Evolutionary conservation across 352 stramenopile species (phyloP), one percentile per base, ranked within the genome.

Genomic region (Globisporangium recalcitrans): DNA sequence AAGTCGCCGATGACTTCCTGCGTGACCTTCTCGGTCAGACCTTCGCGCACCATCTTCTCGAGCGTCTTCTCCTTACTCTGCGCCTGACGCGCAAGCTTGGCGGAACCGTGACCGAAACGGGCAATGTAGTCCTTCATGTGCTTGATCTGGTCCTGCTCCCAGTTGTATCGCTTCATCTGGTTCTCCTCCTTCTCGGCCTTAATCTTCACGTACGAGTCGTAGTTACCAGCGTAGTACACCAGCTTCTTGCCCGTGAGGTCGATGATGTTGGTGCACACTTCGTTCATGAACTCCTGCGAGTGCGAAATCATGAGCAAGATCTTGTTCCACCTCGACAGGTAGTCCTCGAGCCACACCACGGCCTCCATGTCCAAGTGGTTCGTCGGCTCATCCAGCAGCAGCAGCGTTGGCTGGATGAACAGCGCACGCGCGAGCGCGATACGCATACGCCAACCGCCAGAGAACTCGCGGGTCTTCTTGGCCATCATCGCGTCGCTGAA

Each of bases 81-180:
- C 6, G 96, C 96, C 72, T 99, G 97, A 66, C 97, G 97, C 14
- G 96, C 96, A 69, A 99, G 91, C 80, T 99, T 99, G 52, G 93
- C 91, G 21, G 84, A 98, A 69, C 97, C 97, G 85, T 99, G 97
- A 70, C 97, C 97, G 71, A 99, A 99, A n/a, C 88, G 83, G 31
- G 96, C 97, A 78, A 99, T 98, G 81, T 99, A 99, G 69, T 99
- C 95, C 80, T 98, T 99, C 96, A 98, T 99, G 79, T 95, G 88
- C 80, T 98, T 98, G 69, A 99, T 98, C 77, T 98, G 93, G 24
- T 97, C 87, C 75, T 99, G 96, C 68, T 98, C 96, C 95, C 95
- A 98, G 65, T 96, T 88, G 78, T 98, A 99, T 64, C 93, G 88
- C 73, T 98, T 98, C 91, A 98, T 97, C 80, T 99, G 96, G 82